These are phyloP conservation scores for Botryosphaeria dothidea DNA, from an alignment of 2,329 filamentous ascomycete species.

Conservation along the genomic window DNA sequence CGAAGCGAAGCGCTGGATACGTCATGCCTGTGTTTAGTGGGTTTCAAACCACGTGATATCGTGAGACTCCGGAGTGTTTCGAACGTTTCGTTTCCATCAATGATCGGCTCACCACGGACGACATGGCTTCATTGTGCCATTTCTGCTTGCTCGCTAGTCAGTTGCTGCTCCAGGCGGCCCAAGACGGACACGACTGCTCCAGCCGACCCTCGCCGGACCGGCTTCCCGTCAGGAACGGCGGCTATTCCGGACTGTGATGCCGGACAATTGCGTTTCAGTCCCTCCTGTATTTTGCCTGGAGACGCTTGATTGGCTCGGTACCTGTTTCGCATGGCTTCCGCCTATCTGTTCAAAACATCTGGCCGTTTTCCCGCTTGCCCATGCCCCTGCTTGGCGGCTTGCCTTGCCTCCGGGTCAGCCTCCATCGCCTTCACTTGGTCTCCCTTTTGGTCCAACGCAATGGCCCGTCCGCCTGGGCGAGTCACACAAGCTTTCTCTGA, in stretches of 20 bases:
- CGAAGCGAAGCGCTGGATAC: not conserved
- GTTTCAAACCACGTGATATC: constrained; percentile 7
- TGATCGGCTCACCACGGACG: not conserved
- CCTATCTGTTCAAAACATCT: not conserved
- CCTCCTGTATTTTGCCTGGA: not conserved
- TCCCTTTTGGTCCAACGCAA: not conserved
- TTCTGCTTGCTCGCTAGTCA: not conserved
- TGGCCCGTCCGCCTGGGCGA: not conserved
- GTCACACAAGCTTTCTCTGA: not conserved
- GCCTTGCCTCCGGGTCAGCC: not conserved
- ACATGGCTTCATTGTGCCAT: not conserved
- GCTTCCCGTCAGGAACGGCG: not conserved
- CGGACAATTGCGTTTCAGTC: not conserved
- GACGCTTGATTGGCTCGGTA: not conserved
- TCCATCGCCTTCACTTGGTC: not conserved
- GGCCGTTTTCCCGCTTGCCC: not conserved
- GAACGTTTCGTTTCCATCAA: not conserved
- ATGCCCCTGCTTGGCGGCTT: not conserved
- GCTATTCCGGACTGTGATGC: not conserved
- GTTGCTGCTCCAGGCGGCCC: not conserved
- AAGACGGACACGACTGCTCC: not conserved
- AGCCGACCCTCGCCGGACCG: not conserved
- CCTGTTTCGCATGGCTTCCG: constrained; percentile 4
- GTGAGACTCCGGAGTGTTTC: constrained; percentile 6
- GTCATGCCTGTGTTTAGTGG: not conserved